Evolutionary conservation across 108 stramenopile genomes (phyloP).

Genomic region (Aurantiochytrium sp.): DNA sequence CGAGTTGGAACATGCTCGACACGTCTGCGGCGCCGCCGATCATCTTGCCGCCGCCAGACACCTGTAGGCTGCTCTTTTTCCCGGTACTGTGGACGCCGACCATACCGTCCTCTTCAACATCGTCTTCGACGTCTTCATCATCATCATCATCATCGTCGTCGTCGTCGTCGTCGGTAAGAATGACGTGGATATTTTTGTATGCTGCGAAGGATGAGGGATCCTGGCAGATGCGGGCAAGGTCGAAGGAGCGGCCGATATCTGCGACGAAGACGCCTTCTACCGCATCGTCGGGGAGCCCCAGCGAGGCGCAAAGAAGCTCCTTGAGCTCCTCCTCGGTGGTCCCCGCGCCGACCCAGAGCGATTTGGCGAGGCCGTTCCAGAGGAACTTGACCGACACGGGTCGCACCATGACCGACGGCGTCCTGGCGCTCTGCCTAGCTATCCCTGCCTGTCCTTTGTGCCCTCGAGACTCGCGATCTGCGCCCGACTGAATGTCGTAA

Average conservation of each 20-base stretch:
- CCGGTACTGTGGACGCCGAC: not conserved
- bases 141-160: not conserved
- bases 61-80: not conserved
- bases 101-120: not conserved
- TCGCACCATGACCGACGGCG: constrained; percentile 14
- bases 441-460: not conserved
- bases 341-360: not conserved
- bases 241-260: not conserved
- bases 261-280: not conserved
- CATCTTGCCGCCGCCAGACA: not conserved
- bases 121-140: not conserved
- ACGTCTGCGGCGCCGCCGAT: not conserved
- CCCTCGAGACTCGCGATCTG: not conserved
- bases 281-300: constrained; percentile 14
- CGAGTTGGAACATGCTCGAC: not conserved
- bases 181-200: not conserved
- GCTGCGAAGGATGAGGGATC: not conserved
- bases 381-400: constrained; percentile 1
- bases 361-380: not conserved
- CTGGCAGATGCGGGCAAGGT: not conserved
- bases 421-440: no score
- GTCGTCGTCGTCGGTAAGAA: not conserved
- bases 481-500: not conserved
- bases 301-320: not conserved
- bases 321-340: not conserved